phyloP scores from a whole-genome alignment of 768 basidiomycete genomes.

The Suillus fuscotomentosus region DNA sequence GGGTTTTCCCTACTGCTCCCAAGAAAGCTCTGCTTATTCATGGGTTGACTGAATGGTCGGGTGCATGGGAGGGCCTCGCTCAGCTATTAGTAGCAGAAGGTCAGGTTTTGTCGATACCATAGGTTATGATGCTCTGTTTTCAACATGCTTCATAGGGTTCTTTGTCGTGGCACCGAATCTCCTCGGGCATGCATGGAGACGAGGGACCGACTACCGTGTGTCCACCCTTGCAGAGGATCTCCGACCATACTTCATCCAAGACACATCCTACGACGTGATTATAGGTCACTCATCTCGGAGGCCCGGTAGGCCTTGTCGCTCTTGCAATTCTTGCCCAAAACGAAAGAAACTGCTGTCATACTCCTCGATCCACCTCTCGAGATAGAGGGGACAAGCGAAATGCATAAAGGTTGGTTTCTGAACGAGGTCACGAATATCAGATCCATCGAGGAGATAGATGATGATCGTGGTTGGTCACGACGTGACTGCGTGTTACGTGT shows the following conservation, averaged over 20 bases:
- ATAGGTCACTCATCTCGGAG: conserved; percentile 20
- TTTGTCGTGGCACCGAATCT: conserved; percentile 21
- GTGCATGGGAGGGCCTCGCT: conserved; percentile 17
- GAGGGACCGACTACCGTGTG: conserved; percentile 10
- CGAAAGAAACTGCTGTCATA: conserved; percentile 5
- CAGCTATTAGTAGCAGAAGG: conserved; percentile 17
- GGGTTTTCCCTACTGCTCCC: conserved; percentile 15
- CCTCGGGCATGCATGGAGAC: conserved; percentile 13
- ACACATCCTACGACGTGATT: conserved; percentile 16
- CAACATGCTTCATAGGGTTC: conserved; percentile 11
- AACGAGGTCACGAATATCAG: neutral
- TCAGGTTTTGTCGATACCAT: neutral
- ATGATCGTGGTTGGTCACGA: conserved; percentile 17
- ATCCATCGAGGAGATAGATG: neutral
- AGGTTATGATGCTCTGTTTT: conserved; percentile 3
- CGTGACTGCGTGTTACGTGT: conserved; percentile 9
- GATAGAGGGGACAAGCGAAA: neutral
- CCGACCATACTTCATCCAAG: conserved; percentile 9
- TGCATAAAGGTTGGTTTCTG: neutral
- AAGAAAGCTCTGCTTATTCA: conserved; percentile 16
- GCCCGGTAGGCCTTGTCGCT: conserved; percentile 12
- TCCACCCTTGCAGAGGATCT: conserved; percentile 13
- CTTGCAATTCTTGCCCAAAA: conserved; percentile 13
- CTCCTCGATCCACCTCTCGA: conserved; percentile 16
- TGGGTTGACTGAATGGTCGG: conserved; percentile 15